These are phyloP conservation scores for Alectoria sarmentosa DNA, from an alignment of 495 filamentous ascomycete genomes.

Conservation along the genomic window DNA sequence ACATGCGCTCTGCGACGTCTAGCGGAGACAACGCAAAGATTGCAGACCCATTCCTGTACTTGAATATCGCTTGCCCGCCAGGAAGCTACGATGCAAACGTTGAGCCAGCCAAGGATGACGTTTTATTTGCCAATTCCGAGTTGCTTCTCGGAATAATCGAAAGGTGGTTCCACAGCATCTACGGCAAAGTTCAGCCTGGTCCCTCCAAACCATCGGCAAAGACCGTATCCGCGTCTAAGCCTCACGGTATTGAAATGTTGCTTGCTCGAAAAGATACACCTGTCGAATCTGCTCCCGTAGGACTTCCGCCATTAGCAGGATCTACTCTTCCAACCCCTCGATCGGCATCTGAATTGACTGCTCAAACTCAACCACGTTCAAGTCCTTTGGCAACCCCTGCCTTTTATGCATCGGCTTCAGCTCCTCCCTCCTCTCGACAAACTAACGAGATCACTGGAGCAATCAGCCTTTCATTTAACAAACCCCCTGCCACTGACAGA, in stretches of 20 bases:
- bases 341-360: neutral
- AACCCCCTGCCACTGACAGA: neutral
- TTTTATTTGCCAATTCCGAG: slow-evolving; percentile 63
- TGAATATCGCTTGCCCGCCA: slow-evolving; percentile 64
- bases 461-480: neutral
- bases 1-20: slow-evolving; percentile 39
- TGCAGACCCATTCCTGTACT: slow-evolving; percentile 62
- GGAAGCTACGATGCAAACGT: slow-evolving; percentile 82
- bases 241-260: slow-evolving; percentile 28
- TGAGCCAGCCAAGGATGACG: slow-evolving; percentile 85
- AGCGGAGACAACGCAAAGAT: slow-evolving; percentile 24
- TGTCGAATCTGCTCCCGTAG: neutral
- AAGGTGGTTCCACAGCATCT: slow-evolving; percentile 47
- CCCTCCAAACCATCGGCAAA: slow-evolving; percentile 14
- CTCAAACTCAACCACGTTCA: neutral
- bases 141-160: slow-evolving; percentile 47
- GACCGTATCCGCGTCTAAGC: neutral
- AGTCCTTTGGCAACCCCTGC: neutral
- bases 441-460: neutral
- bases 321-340: neutral
- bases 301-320: neutral
- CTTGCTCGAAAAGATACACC: slow-evolving; percentile 27
- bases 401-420: neutral
- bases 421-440: neutral
- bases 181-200: slow-evolving; percentile 37